phyloP scores from a whole-genome alignment of 495 filamentous ascomycete genomes.

The Beverwykella pulmonaria region DNA sequence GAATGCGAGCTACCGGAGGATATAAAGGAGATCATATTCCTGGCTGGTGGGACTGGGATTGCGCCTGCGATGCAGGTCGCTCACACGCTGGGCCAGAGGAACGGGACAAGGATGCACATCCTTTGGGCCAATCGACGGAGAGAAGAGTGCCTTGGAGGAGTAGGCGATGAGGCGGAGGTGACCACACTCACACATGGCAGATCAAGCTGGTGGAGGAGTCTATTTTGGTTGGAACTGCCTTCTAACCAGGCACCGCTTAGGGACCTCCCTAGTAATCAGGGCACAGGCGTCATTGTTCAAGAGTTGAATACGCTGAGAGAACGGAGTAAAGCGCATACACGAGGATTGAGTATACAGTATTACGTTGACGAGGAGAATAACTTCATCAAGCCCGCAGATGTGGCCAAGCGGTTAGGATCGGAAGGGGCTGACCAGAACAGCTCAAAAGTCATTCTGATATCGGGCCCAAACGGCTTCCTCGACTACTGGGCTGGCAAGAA shows the following conservation, averaged over 20 bases:
- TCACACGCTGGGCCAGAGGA: slow-evolving; percentile 56
- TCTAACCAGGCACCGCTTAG: not conserved
- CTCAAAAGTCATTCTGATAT: slow-evolving; percentile 70
- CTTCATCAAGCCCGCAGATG: slow-evolving; percentile 59
- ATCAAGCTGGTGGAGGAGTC: slow-evolving; percentile 24
- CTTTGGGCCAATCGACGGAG: slow-evolving; percentile 67
- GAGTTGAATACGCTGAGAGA: slow-evolving; percentile 63
- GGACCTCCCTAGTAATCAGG: not conserved
- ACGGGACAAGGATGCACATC: slow-evolving; percentile 55
- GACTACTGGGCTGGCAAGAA: slow-evolving; percentile 76
- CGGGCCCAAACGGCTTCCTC: slow-evolving; percentile 90
- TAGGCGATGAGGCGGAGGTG: slow-evolving; percentile 37
- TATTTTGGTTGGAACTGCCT: slow-evolving; percentile 33
- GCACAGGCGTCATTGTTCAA: slow-evolving; percentile 53
- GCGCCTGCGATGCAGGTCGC: slow-evolving; percentile 84
- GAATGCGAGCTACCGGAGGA: slow-evolving; percentile 65
- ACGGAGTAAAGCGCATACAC: slow-evolving; percentile 52
- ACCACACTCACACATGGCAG: not conserved
- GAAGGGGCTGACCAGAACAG: slow-evolving; percentile 19
- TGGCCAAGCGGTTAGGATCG: slow-evolving; percentile 42
- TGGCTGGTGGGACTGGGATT: slow-evolving; percentile 93
- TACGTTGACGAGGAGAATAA: slow-evolving; percentile 76
- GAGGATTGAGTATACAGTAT: slow-evolving; percentile 63
- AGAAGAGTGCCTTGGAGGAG: slow-evolving; percentile 60
- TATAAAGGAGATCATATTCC: slow-evolving; percentile 68